Evolutionary conservation across 805 yeast genomes (phyloP).

Genomic region (Diddensiella santjacobensis): DNA sequence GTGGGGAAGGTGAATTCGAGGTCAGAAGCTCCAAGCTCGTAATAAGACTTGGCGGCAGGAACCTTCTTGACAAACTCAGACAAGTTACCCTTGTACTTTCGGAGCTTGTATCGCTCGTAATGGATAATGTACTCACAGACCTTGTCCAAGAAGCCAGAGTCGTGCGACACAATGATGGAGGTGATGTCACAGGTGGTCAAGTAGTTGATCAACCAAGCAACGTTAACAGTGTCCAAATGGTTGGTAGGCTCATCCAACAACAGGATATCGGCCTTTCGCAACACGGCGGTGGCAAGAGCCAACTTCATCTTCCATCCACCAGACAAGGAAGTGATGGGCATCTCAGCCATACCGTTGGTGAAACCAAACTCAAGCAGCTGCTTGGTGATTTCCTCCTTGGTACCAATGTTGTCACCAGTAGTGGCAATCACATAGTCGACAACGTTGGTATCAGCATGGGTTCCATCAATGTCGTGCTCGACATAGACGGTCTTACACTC

Average conservation of each 20-base stretch:
- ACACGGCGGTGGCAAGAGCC: slow-evolving; percentile 98
- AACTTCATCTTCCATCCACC: slow-evolving; percentile 99
- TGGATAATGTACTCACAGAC: slow-evolving; percentile 98
- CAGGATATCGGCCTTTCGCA: slow-evolving; percentile 95
- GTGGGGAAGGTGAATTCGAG: slow-evolving; percentile 97
- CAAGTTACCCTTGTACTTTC: slow-evolving; percentile 99
- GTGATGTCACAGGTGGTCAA: slow-evolving; percentile 97
- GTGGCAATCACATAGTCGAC: slow-evolving; percentile 85
- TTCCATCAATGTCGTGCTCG: slow-evolving; percentile 99
- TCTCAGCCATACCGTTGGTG: slow-evolving; percentile 85
- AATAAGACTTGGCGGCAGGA: slow-evolving; percentile 98
- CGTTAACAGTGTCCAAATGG: slow-evolving; percentile 99
- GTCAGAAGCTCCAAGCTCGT: slow-evolving; percentile 98
- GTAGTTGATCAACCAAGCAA: slow-evolving; percentile 99
- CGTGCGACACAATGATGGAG: slow-evolving; percentile 98
- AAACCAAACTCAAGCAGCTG: slow-evolving; percentile 89
- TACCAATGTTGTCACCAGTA: slow-evolving; percentile 70
- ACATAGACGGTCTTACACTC: slow-evolving; percentile 99
- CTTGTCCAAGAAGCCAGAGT: slow-evolving; percentile 98
- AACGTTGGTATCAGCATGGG: slow-evolving; percentile 94
- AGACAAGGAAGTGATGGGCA: slow-evolving; percentile 95
- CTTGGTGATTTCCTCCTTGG: slow-evolving; percentile 63
- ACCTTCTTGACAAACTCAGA: slow-evolving; percentile 98
- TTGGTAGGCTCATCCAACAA: slow-evolving; percentile 99
- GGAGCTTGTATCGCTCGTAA: slow-evolving; percentile 99